Percentiles rank a stretch among this genome's conserved stretches.
Evolutionary conservation across 306 rosid genomes (phyloP).

Genomic region (Castanea sativa): DNA sequence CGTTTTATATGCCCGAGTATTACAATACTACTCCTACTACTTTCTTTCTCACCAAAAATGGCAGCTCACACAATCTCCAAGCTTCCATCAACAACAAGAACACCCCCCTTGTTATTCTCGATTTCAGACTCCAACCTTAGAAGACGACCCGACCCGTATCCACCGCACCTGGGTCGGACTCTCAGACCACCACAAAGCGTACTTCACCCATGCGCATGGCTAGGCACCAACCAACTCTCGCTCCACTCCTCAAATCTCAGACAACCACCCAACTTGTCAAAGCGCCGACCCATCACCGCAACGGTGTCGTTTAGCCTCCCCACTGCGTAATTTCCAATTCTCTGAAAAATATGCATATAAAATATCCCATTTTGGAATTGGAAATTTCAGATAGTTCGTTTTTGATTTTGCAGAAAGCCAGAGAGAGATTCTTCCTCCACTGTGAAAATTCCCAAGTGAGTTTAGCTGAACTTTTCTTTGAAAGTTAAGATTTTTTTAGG

Average conservation of each 20-base stretch:
- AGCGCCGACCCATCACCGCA: slow-evolving; percentile 39
- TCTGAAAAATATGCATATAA: background rate
- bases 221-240: slow-evolving; percentile 35
- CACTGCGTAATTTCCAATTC: slow-evolving; percentile 49
- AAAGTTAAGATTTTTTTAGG: background rate
- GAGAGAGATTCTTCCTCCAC: slow-evolving; percentile 46
- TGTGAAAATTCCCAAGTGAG: slow-evolving; percentile 59
- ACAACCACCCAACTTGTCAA: slow-evolving; percentile 19
- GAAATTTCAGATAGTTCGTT: slow-evolving; percentile 29
- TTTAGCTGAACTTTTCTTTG: background rate
- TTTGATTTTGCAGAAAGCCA: slow-evolving; percentile 55
- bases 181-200: slow-evolving; percentile 15
- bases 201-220: slow-evolving; percentile 47
- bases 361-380: slow-evolving; percentile 3
- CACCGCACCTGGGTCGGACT: slow-evolving; percentile 5
- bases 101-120: background rate
- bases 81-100: slow-evolving; percentile 21
- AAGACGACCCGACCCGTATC: slow-evolving; percentile 1
- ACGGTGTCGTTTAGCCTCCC: slow-evolving; percentile 62
- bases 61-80: slow-evolving; percentile 32
- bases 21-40: too few species aligned
- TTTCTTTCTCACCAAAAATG: background rate
- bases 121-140: slow-evolving; percentile 11
- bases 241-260: slow-evolving; percentile 29
- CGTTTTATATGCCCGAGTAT: too few species aligned